These are phyloP conservation scores for Actinidia arguta DNA, from an alignment of 179 eudicot species.

Conservation along the genomic window DNA sequence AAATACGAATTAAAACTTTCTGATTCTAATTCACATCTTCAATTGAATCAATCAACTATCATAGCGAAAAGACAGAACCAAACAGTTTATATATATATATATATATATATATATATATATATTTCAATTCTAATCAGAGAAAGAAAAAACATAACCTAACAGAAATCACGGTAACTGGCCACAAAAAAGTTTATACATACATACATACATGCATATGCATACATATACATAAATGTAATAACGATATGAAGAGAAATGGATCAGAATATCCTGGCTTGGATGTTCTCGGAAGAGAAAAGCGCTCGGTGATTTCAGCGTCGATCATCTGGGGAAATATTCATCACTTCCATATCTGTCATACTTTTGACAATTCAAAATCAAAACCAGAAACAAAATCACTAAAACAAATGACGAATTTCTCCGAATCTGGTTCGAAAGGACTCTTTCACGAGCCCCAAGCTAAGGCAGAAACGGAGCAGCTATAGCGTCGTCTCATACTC, in stretches of 20 bases:
- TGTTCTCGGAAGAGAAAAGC: constrained; percentile 20
- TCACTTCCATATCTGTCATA: constrained; percentile 19
- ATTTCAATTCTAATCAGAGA: no score
- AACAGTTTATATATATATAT: no score
- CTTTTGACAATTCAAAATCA: background rate
- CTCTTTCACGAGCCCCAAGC: background rate
- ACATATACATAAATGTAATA: background rate
- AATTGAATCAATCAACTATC: no score
- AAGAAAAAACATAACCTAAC: no score
- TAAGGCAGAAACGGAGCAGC: constrained; percentile 8
- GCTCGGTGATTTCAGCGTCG: constrained; percentile 33
- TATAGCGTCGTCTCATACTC: constrained; percentile 25
- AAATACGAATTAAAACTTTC: no score
- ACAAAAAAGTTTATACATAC: background rate
- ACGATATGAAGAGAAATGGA: no score
- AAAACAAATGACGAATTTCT: background rate
- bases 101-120: no score
- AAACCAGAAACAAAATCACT: background rate
- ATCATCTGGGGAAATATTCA: constrained; percentile 40
- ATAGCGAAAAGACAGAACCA: no score
- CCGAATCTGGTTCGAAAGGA: constrained; percentile 3
- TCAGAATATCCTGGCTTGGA: constrained; percentile 28
- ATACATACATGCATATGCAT: background rate
- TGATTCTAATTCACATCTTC: no score
- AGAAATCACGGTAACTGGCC: no score